Evolutionary conservation across 352 stramenopile species (phyloP).

Genomic region (Globisporangium iwayamae): DNA sequence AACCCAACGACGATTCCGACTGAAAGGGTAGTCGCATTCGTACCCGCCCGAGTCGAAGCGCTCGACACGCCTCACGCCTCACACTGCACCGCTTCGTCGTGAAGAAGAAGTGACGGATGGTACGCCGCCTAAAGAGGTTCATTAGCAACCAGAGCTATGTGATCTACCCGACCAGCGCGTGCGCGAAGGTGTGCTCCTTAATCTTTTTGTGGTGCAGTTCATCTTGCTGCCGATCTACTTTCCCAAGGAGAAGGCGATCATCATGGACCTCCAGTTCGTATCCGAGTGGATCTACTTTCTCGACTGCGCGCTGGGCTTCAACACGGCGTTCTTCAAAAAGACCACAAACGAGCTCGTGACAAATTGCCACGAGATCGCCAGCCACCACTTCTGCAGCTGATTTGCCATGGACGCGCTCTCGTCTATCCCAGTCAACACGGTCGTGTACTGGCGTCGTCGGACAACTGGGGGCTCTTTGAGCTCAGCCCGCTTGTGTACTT

Average conservation of each 20-base stretch:
- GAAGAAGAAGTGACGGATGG: not conserved
- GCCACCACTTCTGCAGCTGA: conserved; percentile 5
- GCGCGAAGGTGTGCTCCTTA: not conserved
- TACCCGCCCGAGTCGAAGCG: not conserved
- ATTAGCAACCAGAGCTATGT: not conserved
- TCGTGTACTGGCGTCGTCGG: not conserved
- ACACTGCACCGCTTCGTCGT: not conserved
- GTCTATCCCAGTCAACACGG: conserved; percentile 3
- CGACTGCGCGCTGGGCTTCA: conserved; percentile 9
- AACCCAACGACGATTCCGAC: not conserved
- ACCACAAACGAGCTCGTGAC: conserved; percentile 11
- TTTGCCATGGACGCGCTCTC: conserved; percentile 1
- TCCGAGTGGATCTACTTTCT: not conserved
- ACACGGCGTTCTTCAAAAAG: conserved; percentile 13
- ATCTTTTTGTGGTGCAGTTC: not conserved
- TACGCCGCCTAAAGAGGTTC: not conserved
- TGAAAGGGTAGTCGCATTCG: not conserved
- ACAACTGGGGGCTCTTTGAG: not conserved
- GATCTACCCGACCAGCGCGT: conserved; percentile 7
- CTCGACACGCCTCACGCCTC: not conserved
- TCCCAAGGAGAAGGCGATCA: not conserved
- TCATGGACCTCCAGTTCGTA: not conserved
- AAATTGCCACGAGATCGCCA: conserved; percentile 5
- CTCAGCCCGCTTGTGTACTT: not conserved
- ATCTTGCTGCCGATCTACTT: not conserved